A percentile compares a stretch with the other conserved stretches of the same genome.
Conservation (phyloP, 345 rosid species). For the Geranium brycei region DNA sequence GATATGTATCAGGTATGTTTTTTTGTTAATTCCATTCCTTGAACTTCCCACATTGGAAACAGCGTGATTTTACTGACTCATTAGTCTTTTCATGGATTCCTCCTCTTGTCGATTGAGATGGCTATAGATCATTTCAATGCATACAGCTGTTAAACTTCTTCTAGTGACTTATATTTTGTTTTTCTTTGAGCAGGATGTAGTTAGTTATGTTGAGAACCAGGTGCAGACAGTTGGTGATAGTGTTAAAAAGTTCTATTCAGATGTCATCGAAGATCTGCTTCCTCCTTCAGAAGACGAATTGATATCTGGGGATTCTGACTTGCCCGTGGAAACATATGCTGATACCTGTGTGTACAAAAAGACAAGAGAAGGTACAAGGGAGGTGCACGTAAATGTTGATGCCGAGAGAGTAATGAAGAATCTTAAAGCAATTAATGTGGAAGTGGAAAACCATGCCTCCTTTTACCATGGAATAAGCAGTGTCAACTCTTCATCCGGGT, state of each 20-base stretch:
- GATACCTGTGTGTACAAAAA: slow-evolving; percentile 18
- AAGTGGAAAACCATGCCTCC: slow-evolving; percentile 17
- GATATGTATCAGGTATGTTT: slow-evolving; percentile 50
- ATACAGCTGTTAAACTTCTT: too few relatives aligned
- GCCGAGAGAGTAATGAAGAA: slow-evolving; percentile 17
- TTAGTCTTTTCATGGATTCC: background rate
- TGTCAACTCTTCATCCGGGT: slow-evolving; percentile 24
- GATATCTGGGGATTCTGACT: slow-evolving; percentile 11
- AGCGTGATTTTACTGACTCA: background rate
- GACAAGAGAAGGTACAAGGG: slow-evolving; percentile 20
- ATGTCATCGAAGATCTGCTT: slow-evolving; percentile 51
- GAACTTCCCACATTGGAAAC: background rate
- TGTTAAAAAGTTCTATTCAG: slow-evolving; percentile 59
- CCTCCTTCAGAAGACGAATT: slow-evolving; percentile 35
- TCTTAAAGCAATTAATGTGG: slow-evolving; percentile 16
- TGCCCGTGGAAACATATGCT: slow-evolving; percentile 18
- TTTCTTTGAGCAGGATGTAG: slow-evolving; percentile 44
- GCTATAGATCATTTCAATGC: background rate
- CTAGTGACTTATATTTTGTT: background rate
- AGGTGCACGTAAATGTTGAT: slow-evolving; percentile 21
- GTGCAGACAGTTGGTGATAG: slow-evolving; percentile 69
- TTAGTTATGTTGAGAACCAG: slow-evolving; percentile 62
- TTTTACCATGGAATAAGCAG: slow-evolving; percentile 19
- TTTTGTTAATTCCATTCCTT: background rate
- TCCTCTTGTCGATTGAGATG: too few relatives aligned